Conservation (phyloP, 1,139 yeast genomes). For the Pneumocystis murina region DNA sequence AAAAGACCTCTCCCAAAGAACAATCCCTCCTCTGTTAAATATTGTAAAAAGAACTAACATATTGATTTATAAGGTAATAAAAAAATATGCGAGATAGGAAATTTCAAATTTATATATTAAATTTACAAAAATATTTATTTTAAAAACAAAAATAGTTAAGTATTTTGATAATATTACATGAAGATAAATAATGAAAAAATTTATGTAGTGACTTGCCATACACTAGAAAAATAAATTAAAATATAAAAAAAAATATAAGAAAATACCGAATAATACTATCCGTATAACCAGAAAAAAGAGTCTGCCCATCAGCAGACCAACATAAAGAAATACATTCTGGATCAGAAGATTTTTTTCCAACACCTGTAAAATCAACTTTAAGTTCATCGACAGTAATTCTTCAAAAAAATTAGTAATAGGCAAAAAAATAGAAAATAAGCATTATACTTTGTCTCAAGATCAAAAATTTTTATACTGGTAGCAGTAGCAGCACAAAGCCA, state of each 20-base stretch:
- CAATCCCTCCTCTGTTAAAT: slow-evolving; percentile 44
- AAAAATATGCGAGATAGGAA: not conserved
- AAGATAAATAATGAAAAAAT: not conserved
- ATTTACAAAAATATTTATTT: not conserved
- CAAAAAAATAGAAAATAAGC: not conserved
- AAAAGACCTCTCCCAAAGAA: slow-evolving; percentile 36
- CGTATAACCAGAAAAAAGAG: slow-evolving; percentile 99
- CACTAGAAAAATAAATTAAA: not conserved
- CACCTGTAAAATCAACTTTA: slow-evolving; percentile 91
- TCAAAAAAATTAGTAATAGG: not conserved
- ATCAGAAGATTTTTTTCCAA: slow-evolving; percentile 76
- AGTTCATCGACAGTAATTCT: slow-evolving; percentile 93
- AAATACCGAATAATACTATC: slow-evolving; percentile 47
- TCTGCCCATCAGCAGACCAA: slow-evolving; percentile 99
- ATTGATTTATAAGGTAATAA: not conserved
- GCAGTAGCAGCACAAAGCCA: slow-evolving; percentile 99
- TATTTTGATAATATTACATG: not conserved
- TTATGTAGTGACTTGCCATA: not conserved
- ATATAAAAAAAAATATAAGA: not conserved
- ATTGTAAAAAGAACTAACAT: slow-evolving; percentile 46
- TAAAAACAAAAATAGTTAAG: not conserved
- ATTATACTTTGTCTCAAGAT: slow-evolving; percentile 56
- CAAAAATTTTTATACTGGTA: slow-evolving; percentile 95
- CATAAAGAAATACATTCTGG: slow-evolving; percentile 97
- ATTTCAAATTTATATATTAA: not conserved